Evolutionary conservation across 805 yeast species (phyloP).

Genomic region (Metschnikowia colocasiae): DNA sequence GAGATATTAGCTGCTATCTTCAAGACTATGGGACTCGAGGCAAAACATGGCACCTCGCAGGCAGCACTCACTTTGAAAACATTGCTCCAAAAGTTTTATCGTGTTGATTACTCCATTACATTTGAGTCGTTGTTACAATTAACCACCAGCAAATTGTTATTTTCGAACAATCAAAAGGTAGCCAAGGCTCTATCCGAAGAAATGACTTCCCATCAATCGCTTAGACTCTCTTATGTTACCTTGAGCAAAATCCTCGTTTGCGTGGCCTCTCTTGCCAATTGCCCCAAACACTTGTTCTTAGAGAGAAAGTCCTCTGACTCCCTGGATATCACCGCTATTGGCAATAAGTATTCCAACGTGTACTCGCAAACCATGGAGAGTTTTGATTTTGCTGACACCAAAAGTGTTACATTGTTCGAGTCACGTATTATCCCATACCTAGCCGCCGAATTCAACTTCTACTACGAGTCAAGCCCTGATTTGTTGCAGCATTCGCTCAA

Average conservation of each 20-base stretch:
- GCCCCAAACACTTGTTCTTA: slow-evolving; percentile 23
- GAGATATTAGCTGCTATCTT: slow-evolving; percentile 24
- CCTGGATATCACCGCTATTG: slow-evolving; percentile 27
- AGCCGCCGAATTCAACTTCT: slow-evolving; percentile 23
- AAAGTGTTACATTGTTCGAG: neutral
- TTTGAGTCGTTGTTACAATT: slow-evolving; percentile 19
- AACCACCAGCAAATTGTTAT: slow-evolving; percentile 8
- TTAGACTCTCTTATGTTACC: slow-evolving; percentile 22
- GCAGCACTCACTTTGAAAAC: slow-evolving; percentile 21
- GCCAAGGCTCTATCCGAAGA: neutral
- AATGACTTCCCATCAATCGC: neutral
- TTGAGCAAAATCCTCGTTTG: slow-evolving; percentile 25
- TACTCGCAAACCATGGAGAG: slow-evolving; percentile 18
- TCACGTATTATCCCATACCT: slow-evolving; percentile 24
- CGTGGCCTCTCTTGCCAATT: slow-evolving; percentile 23
- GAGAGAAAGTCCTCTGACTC: slow-evolving; percentile 20
- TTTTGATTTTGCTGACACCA: slow-evolving; percentile 16
- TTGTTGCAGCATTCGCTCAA: slow-evolving; percentile 10
- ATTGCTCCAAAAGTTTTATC: slow-evolving; percentile 23
- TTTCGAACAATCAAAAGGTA: slow-evolving; percentile 4
- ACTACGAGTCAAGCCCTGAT: slow-evolving; percentile 19
- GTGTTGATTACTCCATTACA: slow-evolving; percentile 21
- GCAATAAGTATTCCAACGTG: slow-evolving; percentile 20
- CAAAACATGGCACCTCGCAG: slow-evolving; percentile 12
- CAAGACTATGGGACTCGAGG: slow-evolving; percentile 15